A percentile compares a stretch with the other conserved stretches of the same genome.
These are phyloP conservation scores for Globisporangium acanthophoron DNA, from an alignment of 352 stramenopile genomes.

Conservation along the genomic window DNA sequence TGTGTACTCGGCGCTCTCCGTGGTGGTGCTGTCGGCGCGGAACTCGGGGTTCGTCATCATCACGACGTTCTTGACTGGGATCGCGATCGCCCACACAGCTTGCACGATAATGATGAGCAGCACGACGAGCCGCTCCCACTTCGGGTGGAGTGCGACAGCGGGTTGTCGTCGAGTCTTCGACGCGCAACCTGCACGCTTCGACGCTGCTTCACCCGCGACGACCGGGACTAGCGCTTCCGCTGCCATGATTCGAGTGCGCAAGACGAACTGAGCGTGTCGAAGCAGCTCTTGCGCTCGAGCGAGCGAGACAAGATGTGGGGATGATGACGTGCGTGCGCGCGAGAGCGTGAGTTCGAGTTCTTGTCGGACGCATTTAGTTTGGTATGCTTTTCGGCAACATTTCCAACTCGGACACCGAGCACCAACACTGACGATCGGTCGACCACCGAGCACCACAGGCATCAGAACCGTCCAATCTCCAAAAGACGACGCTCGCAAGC, in stretches of 20 bases:
- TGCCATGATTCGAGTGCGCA: neutral
- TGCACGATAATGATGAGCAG: slow-evolving; percentile 19
- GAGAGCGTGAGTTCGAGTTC: no score
- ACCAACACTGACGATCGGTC: no score
- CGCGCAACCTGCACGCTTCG: neutral
- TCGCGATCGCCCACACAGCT: slow-evolving; percentile 26
- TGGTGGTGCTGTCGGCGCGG: slow-evolving; percentile 17
- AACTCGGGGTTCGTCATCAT: slow-evolving; percentile 29
- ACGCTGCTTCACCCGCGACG: neutral
- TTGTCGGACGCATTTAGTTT: no score
- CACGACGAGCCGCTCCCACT: slow-evolving; percentile 10
- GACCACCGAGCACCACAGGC: no score
- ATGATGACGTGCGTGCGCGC: no score
- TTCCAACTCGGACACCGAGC: no score
- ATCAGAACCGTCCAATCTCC: no score
- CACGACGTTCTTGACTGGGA: slow-evolving; percentile 37
- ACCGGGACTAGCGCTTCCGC: neutral
- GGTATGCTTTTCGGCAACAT: no score
- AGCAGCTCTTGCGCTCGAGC: neutral
- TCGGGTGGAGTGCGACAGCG: slow-evolving; percentile 1
- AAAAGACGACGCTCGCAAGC: no score
- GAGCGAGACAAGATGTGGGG: no score
- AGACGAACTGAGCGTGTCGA: neutral
- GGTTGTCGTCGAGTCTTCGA: neutral
- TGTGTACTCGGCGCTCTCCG: slow-evolving; percentile 8